Conservation (phyloP, 345 rosid genomes). For the Chamaenerion angustifolium region DNA sequence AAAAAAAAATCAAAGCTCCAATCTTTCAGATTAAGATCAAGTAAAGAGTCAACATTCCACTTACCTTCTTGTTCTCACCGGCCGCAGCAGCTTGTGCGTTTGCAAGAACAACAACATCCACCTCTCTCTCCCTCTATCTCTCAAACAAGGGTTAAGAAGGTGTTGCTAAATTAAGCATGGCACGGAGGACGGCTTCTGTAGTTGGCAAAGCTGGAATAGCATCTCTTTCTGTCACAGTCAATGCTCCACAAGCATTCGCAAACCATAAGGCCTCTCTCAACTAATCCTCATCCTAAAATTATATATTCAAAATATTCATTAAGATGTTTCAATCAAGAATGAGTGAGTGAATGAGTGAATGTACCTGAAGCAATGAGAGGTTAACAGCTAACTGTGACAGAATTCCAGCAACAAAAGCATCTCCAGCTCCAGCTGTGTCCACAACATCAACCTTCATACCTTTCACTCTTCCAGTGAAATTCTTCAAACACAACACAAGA, state of each 20-base stretch:
- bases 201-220: slow-evolving; percentile 92
- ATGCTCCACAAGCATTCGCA: slow-evolving; percentile 90
- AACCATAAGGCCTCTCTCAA: slow-evolving; percentile 63
- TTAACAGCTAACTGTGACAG: slow-evolving; percentile 49
- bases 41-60: too few species aligned
- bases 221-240: slow-evolving; percentile 80
- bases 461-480: slow-evolving; percentile 62
- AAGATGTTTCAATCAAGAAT: too few species aligned
- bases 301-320: not conserved
- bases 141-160: too few species aligned
- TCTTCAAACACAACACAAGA: slow-evolving; percentile 18
- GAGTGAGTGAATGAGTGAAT: not conserved
- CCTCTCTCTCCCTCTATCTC: too few species aligned
- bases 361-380: slow-evolving; percentile 77
- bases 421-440: slow-evolving; percentile 96
- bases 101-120: too few species aligned
- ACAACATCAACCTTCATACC: slow-evolving; percentile 71
- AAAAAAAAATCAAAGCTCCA: too few species aligned
- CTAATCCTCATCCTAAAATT: slow-evolving; percentile 46
- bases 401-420: slow-evolving; percentile 90
- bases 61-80: too few species aligned
- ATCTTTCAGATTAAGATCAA: too few species aligned
- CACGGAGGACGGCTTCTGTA: slow-evolving; percentile 44
- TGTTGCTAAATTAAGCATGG: too few species aligned
- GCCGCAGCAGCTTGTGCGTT: too few species aligned